Percentiles rank a stretch among this genome's conserved stretches.
These are phyloP conservation scores for Lepidium africanum DNA, from an alignment of 345 rosid genomes.

Conservation along the genomic window DNA sequence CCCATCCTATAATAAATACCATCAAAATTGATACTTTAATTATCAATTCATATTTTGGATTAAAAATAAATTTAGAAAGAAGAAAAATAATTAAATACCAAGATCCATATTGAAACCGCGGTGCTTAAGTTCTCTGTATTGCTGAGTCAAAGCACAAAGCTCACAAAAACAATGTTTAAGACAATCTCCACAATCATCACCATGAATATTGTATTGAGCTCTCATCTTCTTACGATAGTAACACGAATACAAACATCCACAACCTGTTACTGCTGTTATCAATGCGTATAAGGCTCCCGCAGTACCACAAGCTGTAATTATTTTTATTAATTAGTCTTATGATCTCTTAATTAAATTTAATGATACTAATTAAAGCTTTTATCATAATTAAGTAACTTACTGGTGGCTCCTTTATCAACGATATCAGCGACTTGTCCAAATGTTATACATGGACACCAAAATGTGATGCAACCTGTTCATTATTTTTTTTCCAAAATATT, in stretches of 20 bases:
- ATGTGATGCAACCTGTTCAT: conserved; percentile 33
- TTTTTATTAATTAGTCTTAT: too few relatives aligned
- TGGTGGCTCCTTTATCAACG: conserved; percentile 32
- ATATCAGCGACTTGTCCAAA: conserved; percentile 45
- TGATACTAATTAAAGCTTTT: neutral
- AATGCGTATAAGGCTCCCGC: conserved; percentile 24
- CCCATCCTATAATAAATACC: neutral
- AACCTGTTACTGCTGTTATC: neutral
- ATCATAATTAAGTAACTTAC: conserved; percentile 8
- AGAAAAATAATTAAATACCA: conserved; percentile 1
- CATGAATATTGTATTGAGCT: conserved; percentile 34
- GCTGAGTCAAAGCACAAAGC: conserved; percentile 42
- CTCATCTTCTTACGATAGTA: conserved; percentile 38
- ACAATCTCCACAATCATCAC: conserved; percentile 34
- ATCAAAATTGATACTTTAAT: too few relatives aligned
- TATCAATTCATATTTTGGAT: neutral
- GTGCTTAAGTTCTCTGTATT: conserved; percentile 40
- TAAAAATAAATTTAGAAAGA: neutral
- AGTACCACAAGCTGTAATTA: too few relatives aligned
- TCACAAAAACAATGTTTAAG: conserved; percentile 35
- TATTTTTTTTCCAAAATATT: neutral
- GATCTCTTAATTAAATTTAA: neutral
- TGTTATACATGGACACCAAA: conserved; percentile 45
- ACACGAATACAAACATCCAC: conserved; percentile 31
- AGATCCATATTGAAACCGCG: conserved; percentile 35